Evolutionary conservation across 2,329 filamentous ascomycete genomes (phyloP).

Genomic region (Alternaria novae-zelandiae): DNA sequence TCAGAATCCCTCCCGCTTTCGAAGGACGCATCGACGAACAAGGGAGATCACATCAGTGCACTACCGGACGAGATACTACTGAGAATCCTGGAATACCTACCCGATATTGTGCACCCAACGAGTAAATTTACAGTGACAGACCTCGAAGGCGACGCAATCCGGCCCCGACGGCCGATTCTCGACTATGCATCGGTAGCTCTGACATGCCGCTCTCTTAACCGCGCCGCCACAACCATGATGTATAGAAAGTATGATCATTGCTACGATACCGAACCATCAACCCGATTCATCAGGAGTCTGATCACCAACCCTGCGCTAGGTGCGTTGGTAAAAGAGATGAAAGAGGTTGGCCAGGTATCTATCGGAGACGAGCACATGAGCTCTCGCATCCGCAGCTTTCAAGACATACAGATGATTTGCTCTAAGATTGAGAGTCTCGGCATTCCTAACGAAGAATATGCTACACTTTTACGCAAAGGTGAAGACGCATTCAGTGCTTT

Average conservation of each 20-base stretch:
- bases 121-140: background rate
- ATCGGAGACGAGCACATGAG: background rate
- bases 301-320: background rate
- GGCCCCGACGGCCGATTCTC: background rate
- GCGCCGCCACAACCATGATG: background rate
- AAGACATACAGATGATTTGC: background rate
- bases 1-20: background rate
- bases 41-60: background rate
- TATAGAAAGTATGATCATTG: background rate
- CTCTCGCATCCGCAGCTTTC: background rate
- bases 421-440: background rate
- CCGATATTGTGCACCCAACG: background rate
- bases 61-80: background rate
- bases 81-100: background rate
- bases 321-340: background rate
- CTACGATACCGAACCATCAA: background rate
- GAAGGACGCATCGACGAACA: background rate
- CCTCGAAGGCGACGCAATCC: too few species aligned
- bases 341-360: background rate
- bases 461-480: background rate
- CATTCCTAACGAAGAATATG: background rate
- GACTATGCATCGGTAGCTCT: background rate
- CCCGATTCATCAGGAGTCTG: background rate
- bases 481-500: background rate
- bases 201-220: background rate